Percentiles rank a stretch among this genome's conserved stretches.
phyloP scores from a whole-genome alignment of 345 rosid genomes.

The Moringa oleifera region DNA sequence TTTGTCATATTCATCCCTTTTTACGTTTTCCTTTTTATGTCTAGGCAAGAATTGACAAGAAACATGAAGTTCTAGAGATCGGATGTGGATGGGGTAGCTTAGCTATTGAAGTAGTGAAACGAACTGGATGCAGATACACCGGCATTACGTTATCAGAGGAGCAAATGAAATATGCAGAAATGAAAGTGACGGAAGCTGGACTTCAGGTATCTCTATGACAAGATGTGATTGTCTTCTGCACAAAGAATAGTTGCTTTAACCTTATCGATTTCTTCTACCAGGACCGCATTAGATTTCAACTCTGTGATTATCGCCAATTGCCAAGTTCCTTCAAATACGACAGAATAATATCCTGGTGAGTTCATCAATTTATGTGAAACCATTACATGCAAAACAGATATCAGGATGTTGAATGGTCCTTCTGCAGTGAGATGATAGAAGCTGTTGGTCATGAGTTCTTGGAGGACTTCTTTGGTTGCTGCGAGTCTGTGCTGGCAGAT shows the following conservation, averaged over 20 bases:
- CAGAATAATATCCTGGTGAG: slow-evolving; percentile 82
- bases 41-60: slow-evolving; percentile 53
- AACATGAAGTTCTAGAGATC: slow-evolving; percentile 74
- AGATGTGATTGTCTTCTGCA: neutral
- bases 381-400: neutral
- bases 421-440: slow-evolving; percentile 84
- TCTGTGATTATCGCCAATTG: slow-evolving; percentile 76
- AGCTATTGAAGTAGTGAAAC: slow-evolving; percentile 78
- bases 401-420: neutral
- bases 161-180: slow-evolving; percentile 68
- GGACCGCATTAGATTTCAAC: slow-evolving; percentile 60
- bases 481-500: slow-evolving; percentile 70
- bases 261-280: slow-evolving; percentile 7
- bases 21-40: neutral
- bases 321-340: slow-evolving; percentile 51
- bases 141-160: slow-evolving; percentile 79
- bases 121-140: slow-evolving; percentile 81
- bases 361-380: neutral
- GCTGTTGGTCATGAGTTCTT: slow-evolving; percentile 90
- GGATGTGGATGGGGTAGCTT: slow-evolving; percentile 96
- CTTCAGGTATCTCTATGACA: slow-evolving; percentile 48
- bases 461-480: slow-evolving; percentile 71
- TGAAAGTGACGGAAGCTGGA: slow-evolving; percentile 75
- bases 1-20: neutral
- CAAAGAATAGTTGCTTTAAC: neutral